phyloP scores from a whole-genome alignment of 345 rosid genomes.

The Gossypium herbaceum region DNA sequence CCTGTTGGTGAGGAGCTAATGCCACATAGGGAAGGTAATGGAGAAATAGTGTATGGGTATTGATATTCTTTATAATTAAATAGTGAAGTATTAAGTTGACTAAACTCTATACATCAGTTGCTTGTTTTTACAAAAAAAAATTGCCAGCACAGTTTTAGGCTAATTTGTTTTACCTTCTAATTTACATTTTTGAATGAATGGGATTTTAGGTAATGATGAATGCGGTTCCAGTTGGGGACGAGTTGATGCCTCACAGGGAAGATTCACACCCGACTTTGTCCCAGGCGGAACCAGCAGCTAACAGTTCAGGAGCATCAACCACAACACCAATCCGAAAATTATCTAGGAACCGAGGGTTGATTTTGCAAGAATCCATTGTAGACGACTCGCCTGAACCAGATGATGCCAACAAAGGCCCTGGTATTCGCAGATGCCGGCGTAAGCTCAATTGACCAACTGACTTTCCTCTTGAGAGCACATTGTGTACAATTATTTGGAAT shows the following conservation, averaged over 20 bases:
- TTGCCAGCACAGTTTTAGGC: not conserved
- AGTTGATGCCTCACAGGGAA: conserved; percentile 71
- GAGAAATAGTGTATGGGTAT: not conserved
- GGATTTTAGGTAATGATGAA: conserved; percentile 50
- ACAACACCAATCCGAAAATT: conserved; percentile 81
- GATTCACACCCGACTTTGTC: conserved; percentile 16
- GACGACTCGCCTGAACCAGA: conserved; percentile 58
- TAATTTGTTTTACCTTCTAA: conserved; percentile 4
- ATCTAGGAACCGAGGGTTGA: conserved; percentile 71
- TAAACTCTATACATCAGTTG: not conserved
- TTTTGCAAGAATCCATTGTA: conserved; percentile 54
- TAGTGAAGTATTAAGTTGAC: not conserved
- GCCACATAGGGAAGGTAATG: conserved; percentile 47
- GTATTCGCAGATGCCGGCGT: conserved; percentile 45
- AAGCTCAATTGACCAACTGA: conserved; percentile 34
- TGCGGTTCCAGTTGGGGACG: conserved; percentile 53
- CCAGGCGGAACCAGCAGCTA: conserved; percentile 30
- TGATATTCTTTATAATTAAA: not conserved
- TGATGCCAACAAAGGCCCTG: conserved; percentile 21
- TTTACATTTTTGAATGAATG: not conserved
- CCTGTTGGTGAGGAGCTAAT: conserved; percentile 67
- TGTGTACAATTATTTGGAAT: not conserved
- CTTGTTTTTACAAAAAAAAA: not conserved
- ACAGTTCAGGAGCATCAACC: conserved; percentile 25
- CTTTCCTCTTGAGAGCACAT: not conserved